Evolutionary conservation across 768 basidiomycete species (phyloP), one percentile per base, ranked within the genome.

Genomic region (Termitomyces sp.): DNA sequence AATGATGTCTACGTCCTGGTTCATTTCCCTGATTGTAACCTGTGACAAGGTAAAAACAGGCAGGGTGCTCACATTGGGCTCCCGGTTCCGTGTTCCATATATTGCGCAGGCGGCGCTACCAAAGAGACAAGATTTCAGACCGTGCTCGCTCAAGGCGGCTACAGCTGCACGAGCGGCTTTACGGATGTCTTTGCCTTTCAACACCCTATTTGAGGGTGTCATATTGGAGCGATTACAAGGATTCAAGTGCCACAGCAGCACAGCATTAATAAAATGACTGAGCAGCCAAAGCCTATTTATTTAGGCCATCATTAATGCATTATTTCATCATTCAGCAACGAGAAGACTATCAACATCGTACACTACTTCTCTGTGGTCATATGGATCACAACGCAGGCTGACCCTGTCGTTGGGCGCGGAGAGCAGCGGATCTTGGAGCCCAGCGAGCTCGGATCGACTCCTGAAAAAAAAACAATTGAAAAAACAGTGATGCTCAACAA

Each of bases 1-100:
- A 26, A 80, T 69, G 4, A 81, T 66, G 57, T 81, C 80, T 11
- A 80, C 67, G 59, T 81, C 81, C 79, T 81, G 32, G 3, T 52
- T 16, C 3, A 14, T 32, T 22, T 18, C 22, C 26, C 6, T 46
- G 2, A 30, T 30, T 28, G 7, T 6, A 13, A 4, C n/a, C 24
- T 46, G 33, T 44, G 22, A 43, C 26, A 40, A 2, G 18, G 51
- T 3, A 33, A 64, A 26, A 30, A 20, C n/a, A 11, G 30, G 43
- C 60, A 57, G 14, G 3, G n/a, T 36, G 62, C 74, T 47, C 26
- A 78, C 78, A 35, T 71, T 69, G 8, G 75, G 75, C 6, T 65
- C 66, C 10, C 77, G 64, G 20, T 65, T 46, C 22, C 63, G 54
- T 61, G 70, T 75, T 3, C 76, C 78, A 28, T 74, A 74, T 13